These are phyloP conservation scores for Physcomitrellopsis africana DNA, from an alignment of 225 moss, liverwort and hornwort species.

Conservation along the genomic window DNA sequence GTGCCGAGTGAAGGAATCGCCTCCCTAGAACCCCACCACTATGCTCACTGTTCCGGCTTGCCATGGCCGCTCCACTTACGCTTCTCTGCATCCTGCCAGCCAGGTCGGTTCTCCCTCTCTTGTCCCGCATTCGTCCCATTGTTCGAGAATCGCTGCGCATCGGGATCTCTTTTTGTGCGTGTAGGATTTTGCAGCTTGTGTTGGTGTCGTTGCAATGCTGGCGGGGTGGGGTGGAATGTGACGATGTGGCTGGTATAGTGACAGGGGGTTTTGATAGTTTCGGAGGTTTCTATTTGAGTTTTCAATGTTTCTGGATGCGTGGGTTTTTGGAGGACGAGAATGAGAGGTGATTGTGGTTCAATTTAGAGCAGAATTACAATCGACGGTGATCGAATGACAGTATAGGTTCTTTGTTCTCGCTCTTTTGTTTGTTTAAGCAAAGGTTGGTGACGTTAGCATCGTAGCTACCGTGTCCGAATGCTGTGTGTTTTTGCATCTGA, in stretches of 20 bases:
- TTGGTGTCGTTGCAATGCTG: not conserved
- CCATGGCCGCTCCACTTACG: conserved; percentile 41
- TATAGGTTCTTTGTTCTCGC: not conserved
- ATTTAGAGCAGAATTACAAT: not conserved
- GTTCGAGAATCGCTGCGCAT: not conserved
- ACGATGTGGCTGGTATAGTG: not conserved
- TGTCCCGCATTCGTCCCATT: not conserved
- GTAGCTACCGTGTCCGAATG: not conserved
- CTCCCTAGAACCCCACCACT: not conserved
- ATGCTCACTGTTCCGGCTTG: conserved; percentile 56
- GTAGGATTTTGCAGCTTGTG: conserved; percentile 33
- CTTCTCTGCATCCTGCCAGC: conserved; percentile 15
- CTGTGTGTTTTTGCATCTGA: not conserved
- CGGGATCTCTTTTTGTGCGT: not conserved
- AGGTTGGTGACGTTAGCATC: not conserved
- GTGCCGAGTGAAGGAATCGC: no score
- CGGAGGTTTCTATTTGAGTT: not conserved
- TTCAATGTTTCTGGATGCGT: not conserved
- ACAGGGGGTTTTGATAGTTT: not conserved
- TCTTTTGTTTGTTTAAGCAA: not conserved
- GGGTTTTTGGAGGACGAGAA: not conserved
- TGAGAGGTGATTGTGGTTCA: not conserved
- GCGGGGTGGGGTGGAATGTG: not conserved
- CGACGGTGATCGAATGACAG: not conserved
- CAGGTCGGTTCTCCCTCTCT: conserved; percentile 29